Conservation (phyloP, 495 filamentous ascomycete species). For the Penicillium turbatum region DNA sequence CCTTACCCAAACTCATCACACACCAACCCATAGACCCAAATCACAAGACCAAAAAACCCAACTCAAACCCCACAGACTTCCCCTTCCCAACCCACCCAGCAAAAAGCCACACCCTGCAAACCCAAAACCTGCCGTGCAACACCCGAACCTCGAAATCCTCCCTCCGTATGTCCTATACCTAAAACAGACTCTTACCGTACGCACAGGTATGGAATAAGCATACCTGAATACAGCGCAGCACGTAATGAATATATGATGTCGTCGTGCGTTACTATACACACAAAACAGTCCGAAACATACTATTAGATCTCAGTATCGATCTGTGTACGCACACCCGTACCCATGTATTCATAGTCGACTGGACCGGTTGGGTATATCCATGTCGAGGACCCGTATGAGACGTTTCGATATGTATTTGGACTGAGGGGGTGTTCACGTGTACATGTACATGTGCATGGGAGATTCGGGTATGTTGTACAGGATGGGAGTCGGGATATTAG, state of each 20-base stretch:
- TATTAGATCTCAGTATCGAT: too few species aligned
- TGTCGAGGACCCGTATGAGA: neutral
- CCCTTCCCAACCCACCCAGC: constrained; percentile 14
- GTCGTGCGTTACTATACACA: too few species aligned
- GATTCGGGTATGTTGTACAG: neutral
- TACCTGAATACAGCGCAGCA: too few species aligned
- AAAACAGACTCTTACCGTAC: too few species aligned
- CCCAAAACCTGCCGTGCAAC: constrained; percentile 1
- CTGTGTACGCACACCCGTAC: neutral
- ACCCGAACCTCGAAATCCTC: neutral
- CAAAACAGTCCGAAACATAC: too few species aligned
- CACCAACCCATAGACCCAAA: neutral
- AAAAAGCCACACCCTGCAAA: neutral
- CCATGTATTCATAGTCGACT: neutral
- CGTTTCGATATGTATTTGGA: neutral
- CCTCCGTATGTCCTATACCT: neutral
- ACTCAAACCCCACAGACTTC: constrained; percentile 5
- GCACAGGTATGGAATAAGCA: too few species aligned
- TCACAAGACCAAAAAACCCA: constrained; percentile 6
- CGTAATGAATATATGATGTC: too few species aligned
- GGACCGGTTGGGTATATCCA: neutral
- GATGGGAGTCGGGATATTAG: neutral
- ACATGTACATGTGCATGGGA: neutral
- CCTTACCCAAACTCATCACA: neutral
- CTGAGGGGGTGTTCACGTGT: constrained; percentile 1